Base-by-base conservation (phyloP, 73 alveolate species). In the Blepharisma japonicum region DNA sequence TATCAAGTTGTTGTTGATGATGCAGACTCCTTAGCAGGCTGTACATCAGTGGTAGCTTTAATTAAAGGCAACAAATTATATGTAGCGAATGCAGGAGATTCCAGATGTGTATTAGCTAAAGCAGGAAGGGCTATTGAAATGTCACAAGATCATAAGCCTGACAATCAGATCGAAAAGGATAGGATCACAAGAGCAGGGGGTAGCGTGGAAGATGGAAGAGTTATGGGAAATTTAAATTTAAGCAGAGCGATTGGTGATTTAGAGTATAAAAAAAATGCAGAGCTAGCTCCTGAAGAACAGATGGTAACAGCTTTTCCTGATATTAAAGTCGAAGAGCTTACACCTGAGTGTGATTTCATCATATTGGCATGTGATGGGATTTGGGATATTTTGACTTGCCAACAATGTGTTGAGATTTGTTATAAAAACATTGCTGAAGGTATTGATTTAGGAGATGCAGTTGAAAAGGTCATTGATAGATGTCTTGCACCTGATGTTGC, bases 61-160 rank as follows among this genome's bases (percentile, higher is more conserved):
- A 84, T 95, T 6, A 83, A 92, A 3, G 86, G 79, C 21, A 85
- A 68, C 48, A 81, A 81, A 56, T 68, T 94, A 32, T 94, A 77
- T 81, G 91, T 86, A 46, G 96, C 98, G 14, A 94, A 94, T 83
- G 94, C 97, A 23, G 98, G 98, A 8, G 97, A 94, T 84, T 89
- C 98, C 6, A 67, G 98, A 78, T 83, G 96, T 68, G 96, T 94
- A n/a, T 67, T 94, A 38, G 84, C 94, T 67, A 78, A 86, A 81
- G 82, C 56, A 6, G 96, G 94, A 5, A 61, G 53, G 48, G 96
- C 96, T 54, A 38, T 67, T 38, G 92, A 89, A 51, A 78, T 94
- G 94, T 81, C 94, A 51, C 56, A 71, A 18, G 98, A 94, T 76
- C 98, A 94, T 68, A 94, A 91, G 83, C 98, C 97, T 4, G 97